Evolutionary conservation across 352 stramenopile genomes (phyloP).

Genomic region (Phytophthora pinifolia): DNA sequence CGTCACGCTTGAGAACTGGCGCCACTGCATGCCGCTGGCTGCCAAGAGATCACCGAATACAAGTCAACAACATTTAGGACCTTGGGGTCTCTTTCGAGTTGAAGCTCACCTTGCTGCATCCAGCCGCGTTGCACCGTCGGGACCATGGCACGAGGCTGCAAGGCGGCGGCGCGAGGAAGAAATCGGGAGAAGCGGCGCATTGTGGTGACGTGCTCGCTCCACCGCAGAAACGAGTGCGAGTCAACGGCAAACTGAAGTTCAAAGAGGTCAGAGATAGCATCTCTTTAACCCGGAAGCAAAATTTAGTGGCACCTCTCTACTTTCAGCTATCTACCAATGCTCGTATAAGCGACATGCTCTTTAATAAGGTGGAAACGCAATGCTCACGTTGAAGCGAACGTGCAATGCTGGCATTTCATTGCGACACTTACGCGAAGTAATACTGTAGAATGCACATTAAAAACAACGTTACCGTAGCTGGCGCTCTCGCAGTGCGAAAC

Average conservation of each 20-base stretch:
- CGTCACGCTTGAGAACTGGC: constrained; percentile 17
- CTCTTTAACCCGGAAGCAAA: neutral
- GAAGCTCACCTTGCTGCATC: constrained; percentile 29
- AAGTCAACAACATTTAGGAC: constrained; percentile 8
- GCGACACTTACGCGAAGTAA: neutral
- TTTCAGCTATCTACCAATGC: too few relatives aligned
- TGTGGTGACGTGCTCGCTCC: constrained; percentile 7
- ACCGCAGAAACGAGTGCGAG: constrained; percentile 24
- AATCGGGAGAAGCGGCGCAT: constrained; percentile 28
- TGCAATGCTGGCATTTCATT: neutral
- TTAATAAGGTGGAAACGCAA: constrained; percentile 17
- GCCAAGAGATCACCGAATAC: constrained; percentile 1
- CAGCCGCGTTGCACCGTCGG: constrained; percentile 19
- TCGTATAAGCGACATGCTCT: constrained; percentile 1
- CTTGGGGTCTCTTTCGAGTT: constrained; percentile 2
- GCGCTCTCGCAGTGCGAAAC: constrained; percentile 6
- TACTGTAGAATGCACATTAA: neutral
- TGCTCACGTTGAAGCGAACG: too few relatives aligned
- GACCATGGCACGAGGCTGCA: constrained; percentile 12
- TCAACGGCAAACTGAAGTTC: constrained; percentile 20
- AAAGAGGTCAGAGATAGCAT: constrained; percentile 13
- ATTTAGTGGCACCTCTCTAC: too few relatives aligned
- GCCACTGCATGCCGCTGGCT: constrained; percentile 19
- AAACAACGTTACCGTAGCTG: too few relatives aligned
- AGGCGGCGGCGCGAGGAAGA: constrained; percentile 20